phyloP scores from a whole-genome alignment of 2,329 filamentous ascomycete species.

The Pyricularia pennisetigena region DNA sequence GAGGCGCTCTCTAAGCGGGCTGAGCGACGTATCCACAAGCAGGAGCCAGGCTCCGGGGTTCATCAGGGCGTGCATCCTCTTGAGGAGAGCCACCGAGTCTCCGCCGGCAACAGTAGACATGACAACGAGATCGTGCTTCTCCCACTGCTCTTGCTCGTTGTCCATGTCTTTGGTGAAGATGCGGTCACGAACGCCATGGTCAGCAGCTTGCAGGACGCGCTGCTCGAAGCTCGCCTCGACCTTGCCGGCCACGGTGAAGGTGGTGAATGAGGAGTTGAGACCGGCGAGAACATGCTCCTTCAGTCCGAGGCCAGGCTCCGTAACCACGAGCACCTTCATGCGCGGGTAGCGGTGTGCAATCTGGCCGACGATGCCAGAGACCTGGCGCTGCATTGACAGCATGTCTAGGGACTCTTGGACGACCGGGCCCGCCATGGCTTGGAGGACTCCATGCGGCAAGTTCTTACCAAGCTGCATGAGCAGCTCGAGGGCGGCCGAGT shows the following conservation, averaged over 20 bases:
- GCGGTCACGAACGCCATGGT: constrained; percentile 9
- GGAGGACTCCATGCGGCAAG: constrained; percentile 16
- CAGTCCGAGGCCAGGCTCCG: constrained; percentile 19
- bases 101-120: constrained; percentile 13
- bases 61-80: constrained; percentile 13
- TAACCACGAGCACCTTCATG: constrained; percentile 28
- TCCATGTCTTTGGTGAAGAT: constrained; percentile 12
- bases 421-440: constrained; percentile 13
- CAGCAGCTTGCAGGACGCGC: constrained; percentile 7
- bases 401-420: constrained; percentile 21
- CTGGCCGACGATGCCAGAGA: constrained; percentile 23
- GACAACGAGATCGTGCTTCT: constrained; percentile 16
- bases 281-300: constrained; percentile 20
- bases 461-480: constrained; percentile 15
- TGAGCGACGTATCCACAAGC: constrained; percentile 15
- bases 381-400: constrained; percentile 20
- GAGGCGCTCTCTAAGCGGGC: constrained; percentile 12
- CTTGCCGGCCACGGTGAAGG: constrained; percentile 16
- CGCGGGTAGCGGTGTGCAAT: constrained; percentile 26
- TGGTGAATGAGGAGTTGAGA: constrained; percentile 19
- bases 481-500: constrained; percentile 18
- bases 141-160: constrained; percentile 7
- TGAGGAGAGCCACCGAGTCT: constrained; percentile 8
- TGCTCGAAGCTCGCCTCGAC: constrained; percentile 11
- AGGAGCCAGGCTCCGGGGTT: constrained; percentile 21